These are phyloP conservation scores for Ogataea ganodermae DNA, from an alignment of 805 yeast species.

Conservation along the genomic window DNA sequence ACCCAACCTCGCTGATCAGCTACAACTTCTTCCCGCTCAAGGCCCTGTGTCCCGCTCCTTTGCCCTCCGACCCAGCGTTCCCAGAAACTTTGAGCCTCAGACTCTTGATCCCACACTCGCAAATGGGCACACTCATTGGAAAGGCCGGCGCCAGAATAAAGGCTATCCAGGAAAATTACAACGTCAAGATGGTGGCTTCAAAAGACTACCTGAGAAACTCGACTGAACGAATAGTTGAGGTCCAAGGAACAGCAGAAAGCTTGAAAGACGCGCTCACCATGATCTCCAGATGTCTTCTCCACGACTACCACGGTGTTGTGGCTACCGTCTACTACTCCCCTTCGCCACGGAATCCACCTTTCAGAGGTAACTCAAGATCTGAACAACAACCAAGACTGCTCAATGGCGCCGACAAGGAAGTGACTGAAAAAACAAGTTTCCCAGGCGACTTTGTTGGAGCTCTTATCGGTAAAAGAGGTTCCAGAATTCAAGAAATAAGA, in stretches of 20 bases:
- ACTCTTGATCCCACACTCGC: slow-evolving; percentile 76
- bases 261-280: slow-evolving; percentile 58
- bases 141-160: slow-evolving; percentile 80
- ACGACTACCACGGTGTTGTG: slow-evolving; percentile 68
- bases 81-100: slow-evolving; percentile 61
- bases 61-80: slow-evolving; percentile 51
- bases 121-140: slow-evolving; percentile 88
- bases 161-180: slow-evolving; percentile 65
- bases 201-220: slow-evolving; percentile 80
- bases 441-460: slow-evolving; percentile 88
- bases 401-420: slow-evolving; percentile 25
- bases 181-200: slow-evolving; percentile 83
- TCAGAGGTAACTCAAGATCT: slow-evolving; percentile 15
- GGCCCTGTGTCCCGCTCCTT: slow-evolving; percentile 54
- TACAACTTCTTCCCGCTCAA: slow-evolving; percentile 62
- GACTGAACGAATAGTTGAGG: slow-evolving; percentile 82
- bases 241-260: slow-evolving; percentile 74
- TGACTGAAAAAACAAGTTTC: slow-evolving; percentile 52
- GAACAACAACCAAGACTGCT: slow-evolving; percentile 8
- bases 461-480: slow-evolving; percentile 81
- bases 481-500: slow-evolving; percentile 84
- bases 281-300: slow-evolving; percentile 70
- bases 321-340: slow-evolving; percentile 69
- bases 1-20: slow-evolving; percentile 35
- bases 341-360: slow-evolving; percentile 27